Percentiles rank a stretch among this genome's conserved stretches.
Conservation (phyloP, 257 asterid species). For the Nyctanthes arbortristis region DNA sequence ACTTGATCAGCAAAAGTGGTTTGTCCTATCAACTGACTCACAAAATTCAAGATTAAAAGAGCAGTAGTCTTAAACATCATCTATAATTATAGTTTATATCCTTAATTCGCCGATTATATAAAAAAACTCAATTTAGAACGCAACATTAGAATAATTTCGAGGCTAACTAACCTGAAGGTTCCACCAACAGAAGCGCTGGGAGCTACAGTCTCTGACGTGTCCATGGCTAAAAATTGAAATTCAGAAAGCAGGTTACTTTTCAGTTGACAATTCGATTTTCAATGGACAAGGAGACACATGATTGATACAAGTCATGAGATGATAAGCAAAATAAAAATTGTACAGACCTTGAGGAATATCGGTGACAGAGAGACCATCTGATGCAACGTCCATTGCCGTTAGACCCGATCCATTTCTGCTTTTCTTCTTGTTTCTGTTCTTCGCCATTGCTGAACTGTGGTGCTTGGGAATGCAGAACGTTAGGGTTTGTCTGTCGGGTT, state of each 20-base stretch:
- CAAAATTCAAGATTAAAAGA: no score
- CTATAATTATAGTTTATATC: background rate
- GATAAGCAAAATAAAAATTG: background rate
- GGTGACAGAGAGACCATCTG: constrained; percentile 13
- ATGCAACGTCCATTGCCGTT: constrained; percentile 44
- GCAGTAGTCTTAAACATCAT: background rate
- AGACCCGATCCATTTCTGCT: constrained; percentile 35
- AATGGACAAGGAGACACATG: background rate
- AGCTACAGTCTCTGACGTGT: constrained; percentile 50
- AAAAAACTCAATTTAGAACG: background rate
- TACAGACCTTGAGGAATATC: constrained; percentile 40
- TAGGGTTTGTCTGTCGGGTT: background rate
- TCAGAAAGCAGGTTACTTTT: background rate
- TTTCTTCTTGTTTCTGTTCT: constrained; percentile 58
- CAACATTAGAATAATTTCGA: background rate
- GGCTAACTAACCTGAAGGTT: constrained; percentile 32
- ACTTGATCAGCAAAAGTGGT: background rate
- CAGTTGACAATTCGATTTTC: background rate
- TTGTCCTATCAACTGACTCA: no score
- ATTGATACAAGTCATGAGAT: background rate
- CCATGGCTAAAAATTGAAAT: constrained; percentile 48
- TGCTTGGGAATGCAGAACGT: background rate
- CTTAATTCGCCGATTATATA: background rate
- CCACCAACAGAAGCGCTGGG: constrained; percentile 27
- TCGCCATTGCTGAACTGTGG: constrained; percentile 43